phyloP scores from a whole-genome alignment of 371 early-diverging fungal species.

The Lichtheimia ramosa region DNA sequence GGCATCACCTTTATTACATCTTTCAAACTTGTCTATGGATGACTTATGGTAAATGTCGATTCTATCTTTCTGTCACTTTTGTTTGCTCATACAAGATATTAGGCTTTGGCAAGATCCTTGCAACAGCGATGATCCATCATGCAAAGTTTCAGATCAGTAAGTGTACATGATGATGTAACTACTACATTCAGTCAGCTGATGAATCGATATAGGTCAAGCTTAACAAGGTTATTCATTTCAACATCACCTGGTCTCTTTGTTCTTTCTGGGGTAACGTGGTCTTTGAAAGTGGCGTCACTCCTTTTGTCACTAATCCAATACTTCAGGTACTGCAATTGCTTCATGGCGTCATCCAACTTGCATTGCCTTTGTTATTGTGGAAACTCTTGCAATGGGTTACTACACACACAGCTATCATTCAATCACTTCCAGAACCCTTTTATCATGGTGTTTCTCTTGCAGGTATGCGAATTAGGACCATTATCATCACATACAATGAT shows the following conservation, averaged over 20 bases:
- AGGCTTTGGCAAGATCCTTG: conserved; percentile 11
- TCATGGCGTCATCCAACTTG: conserved; percentile 80
- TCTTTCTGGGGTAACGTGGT: conserved; percentile 54
- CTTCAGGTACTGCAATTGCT: conserved; percentile 68
- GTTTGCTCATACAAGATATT: neutral
- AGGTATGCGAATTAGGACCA: conserved; percentile 17
- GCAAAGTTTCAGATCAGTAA: too few relatives aligned
- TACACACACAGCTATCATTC: neutral
- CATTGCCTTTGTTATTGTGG: neutral
- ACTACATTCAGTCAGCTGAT: too few relatives aligned
- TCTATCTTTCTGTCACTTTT: conserved; percentile 21
- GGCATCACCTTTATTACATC: conserved; percentile 87
- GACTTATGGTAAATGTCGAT: conserved; percentile 68
- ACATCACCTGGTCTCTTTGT: conserved; percentile 71
- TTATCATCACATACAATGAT: conserved; percentile 47
- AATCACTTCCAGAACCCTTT: conserved; percentile 1
- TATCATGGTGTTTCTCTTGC: conserved; percentile 4
- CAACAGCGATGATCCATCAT: too few relatives aligned
- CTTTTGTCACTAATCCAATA: neutral
- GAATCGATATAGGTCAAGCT: too few relatives aligned
- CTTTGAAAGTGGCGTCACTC: neutral
- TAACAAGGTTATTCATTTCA: neutral
- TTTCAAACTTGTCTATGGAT: conserved; percentile 75
- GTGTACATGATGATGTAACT: too few relatives aligned
- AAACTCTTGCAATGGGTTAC: conserved; percentile 1